These are phyloP conservation scores for Macrophomina tecta DNA, from an alignment of 2,329 filamentous ascomycete genomes.

Conservation along the genomic window DNA sequence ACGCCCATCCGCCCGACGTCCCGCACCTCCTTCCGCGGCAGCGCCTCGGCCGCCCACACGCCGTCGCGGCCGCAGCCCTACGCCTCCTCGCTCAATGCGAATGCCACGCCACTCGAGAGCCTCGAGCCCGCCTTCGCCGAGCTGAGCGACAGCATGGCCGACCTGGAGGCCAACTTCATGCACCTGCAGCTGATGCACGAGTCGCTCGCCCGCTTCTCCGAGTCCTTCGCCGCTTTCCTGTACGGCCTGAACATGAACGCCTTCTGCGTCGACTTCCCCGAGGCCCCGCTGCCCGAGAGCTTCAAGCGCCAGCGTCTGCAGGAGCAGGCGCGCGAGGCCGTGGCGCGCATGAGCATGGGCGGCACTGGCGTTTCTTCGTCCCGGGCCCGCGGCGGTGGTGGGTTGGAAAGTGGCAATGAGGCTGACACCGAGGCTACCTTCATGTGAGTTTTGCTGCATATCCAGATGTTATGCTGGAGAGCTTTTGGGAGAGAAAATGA, in stretches of 20 bases:
- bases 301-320: constrained; percentile 65
- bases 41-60: constrained; percentile 50
- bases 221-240: constrained; percentile 93
- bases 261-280: constrained; percentile 96
- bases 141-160: constrained; percentile 89
- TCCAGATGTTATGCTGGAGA: background rate
- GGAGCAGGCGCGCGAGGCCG: constrained; percentile 53
- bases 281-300: constrained; percentile 86
- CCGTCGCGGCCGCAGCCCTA: constrained; percentile 33
- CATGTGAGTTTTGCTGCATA: constrained; percentile 61
- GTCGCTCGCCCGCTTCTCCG: constrained; percentile 88
- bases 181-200: constrained; percentile 97
- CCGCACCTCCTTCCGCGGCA: constrained; percentile 81
- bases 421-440: constrained; percentile 78
- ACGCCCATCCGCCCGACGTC: constrained; percentile 91
- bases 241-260: constrained; percentile 99
- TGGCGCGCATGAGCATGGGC: constrained; percentile 14
- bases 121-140: constrained; percentile 94
- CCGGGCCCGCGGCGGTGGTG: background rate
- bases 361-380: background rate
- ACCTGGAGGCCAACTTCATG: constrained; percentile 96
- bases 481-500: background rate
- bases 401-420: constrained; percentile 30
- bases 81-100: constrained; percentile 47
- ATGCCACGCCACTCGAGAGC: constrained; percentile 72